Evolutionary conservation across 2,329 filamentous ascomycete genomes (phyloP), one percentile per base, ranked within the genome.

Genomic region (Penicillium aurantiogriseum): DNA sequence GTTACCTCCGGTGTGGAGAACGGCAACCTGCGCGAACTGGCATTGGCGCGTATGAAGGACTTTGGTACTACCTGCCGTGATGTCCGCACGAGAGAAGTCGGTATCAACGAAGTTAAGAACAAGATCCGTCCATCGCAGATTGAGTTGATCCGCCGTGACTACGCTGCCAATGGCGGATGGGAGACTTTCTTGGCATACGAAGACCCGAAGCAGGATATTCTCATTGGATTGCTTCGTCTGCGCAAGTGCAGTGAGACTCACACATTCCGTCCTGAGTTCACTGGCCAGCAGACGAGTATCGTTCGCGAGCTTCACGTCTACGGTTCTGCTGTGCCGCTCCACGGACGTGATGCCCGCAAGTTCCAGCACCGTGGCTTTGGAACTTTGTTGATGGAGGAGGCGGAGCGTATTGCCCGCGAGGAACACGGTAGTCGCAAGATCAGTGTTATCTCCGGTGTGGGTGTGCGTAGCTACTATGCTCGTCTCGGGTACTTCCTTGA

Each of bases 1-100:
- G 95, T 99, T n/a, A 97, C 94, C 0, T 96, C 93, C 0, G 94
- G 94, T 40, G 94, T 99, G 0, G 94, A 99, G 77, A 99, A 99
- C 67, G 94, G 94, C 60, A 99, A 99, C 72, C 80, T 99, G 39
- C 87, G 94, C 61, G 94, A 99, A 75, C 80, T 99, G 48, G 93
- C 94, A 0, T 80, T 99, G 54, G 92, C 92, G n/a, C 84, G 94
- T 23, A 99, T 99, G 95, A 97, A 97, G 76, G 94, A 99, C 73
- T 97, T 99, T 67, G 95, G 95, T 49, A 99, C 94, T 0, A 91
- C 91, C 1, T 99, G 95, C 73, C 91, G 95, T 63, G 94, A 99
- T 69, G 94, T 99, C 25, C 88, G 94, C 15, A 99, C 94, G 2
- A 87, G 94, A 59, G 94, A 99, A 77, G 94, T 99, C 25, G 94